phyloP scores from a whole-genome alignment of 352 stramenopile species.

The Globisporangium alternatum region DNA sequence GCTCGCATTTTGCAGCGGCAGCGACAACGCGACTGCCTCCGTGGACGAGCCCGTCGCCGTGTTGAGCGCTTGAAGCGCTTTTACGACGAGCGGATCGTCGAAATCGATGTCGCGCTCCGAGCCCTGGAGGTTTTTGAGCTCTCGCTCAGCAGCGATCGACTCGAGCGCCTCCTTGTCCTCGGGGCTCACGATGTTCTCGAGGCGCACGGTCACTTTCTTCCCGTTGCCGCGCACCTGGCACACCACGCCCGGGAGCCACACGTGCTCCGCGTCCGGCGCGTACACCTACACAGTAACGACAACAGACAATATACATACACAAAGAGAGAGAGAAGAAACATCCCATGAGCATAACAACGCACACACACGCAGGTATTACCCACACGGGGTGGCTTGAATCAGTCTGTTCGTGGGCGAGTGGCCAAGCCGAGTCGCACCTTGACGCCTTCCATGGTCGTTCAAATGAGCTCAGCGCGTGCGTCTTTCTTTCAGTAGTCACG shows the following conservation, averaged over 20 bases:
- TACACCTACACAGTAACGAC: slow-evolving; percentile 49
- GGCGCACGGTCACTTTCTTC: slow-evolving; percentile 51
- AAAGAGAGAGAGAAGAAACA: neutral
- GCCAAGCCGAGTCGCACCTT: slow-evolving; percentile 31
- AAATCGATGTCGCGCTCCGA: slow-evolving; percentile 52
- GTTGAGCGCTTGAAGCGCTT: slow-evolving; percentile 62
- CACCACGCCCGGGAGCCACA: slow-evolving; percentile 81
- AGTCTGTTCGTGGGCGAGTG: neutral
- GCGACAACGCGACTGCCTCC: slow-evolving; percentile 22
- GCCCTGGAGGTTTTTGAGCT: slow-evolving; percentile 53
- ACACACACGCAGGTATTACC: neutral
- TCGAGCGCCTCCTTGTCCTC: slow-evolving; percentile 39
- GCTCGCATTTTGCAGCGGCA: slow-evolving; percentile 71
- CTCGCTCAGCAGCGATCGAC: slow-evolving; percentile 39
- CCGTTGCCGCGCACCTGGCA: slow-evolving; percentile 40
- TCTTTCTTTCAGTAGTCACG: too few species aligned
- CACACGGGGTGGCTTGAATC: neutral
- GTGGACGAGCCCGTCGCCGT: slow-evolving; percentile 31
- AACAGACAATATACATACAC: neutral
- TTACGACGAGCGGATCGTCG: slow-evolving; percentile 45
- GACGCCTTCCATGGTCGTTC: slow-evolving; percentile 47
- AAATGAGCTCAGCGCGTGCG: neutral
- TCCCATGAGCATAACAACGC: neutral
- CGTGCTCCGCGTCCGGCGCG: slow-evolving; percentile 65
- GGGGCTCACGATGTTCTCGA: slow-evolving; percentile 64